These are phyloP conservation scores for Sanghuangporus baumii DNA, from an alignment of 1,284 basidiomycete genomes.

Conservation along the genomic window DNA sequence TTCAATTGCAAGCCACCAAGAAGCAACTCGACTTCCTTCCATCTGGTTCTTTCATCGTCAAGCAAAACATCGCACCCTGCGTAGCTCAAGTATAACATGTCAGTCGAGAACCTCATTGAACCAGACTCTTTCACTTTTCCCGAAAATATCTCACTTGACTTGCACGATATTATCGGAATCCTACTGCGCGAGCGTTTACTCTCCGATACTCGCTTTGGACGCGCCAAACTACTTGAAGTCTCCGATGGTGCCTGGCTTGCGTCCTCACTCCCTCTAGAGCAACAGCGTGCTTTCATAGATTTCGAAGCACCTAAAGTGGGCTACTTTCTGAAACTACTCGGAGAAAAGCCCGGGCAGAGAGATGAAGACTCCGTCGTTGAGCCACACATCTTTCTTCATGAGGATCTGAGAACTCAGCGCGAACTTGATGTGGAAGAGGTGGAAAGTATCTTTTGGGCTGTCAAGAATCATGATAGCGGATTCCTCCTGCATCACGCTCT, in stretches of 20 bases:
- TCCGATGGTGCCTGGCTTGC: background rate
- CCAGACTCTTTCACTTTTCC: slow-evolving; percentile 1
- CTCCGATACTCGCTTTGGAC: slow-evolving; percentile 9
- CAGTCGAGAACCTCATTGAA: background rate
- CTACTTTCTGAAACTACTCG: background rate
- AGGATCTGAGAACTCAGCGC: background rate
- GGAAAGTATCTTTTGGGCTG: slow-evolving; percentile 12
- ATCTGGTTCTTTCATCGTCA: background rate
- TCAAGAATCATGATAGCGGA: slow-evolving; percentile 14
- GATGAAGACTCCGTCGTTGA: background rate
- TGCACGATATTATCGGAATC: slow-evolving; percentile 13
- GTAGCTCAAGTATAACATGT: background rate
- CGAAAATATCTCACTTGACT: slow-evolving; percentile 12
- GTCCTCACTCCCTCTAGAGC: background rate
- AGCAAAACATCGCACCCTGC: background rate
- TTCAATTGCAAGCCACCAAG: no score
- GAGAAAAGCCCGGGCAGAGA: background rate
- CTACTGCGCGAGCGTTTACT: slow-evolving; percentile 12
- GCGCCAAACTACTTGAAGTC: slow-evolving; percentile 6
- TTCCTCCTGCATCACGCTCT: slow-evolving; percentile 5
- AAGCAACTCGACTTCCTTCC: background rate
- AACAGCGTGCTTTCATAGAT: background rate
- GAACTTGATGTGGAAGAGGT: slow-evolving; percentile 2
- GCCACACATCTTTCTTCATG: slow-evolving; percentile 3
- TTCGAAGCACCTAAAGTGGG: background rate